Conservation (phyloP, 1,284 basidiomycete genomes). For the Puccinia sorghi region DNA sequence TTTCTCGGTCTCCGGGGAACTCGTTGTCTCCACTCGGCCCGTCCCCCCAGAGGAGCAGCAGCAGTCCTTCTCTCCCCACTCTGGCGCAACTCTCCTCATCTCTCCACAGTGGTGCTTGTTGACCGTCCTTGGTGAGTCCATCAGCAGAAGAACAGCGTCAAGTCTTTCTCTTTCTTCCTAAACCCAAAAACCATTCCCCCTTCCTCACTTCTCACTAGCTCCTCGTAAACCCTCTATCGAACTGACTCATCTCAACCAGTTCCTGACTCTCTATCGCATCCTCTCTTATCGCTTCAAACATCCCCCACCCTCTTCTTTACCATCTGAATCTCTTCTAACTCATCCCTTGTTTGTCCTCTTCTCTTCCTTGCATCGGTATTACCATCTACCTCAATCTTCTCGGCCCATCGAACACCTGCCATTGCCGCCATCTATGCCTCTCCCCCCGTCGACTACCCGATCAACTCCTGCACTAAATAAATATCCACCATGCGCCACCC, state of each 20-base stretch:
- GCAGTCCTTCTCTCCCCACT: no score
- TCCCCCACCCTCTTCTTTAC: neutral
- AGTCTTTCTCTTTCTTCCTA: neutral
- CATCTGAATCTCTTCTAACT: conserved; percentile 14
- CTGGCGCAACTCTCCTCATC: neutral
- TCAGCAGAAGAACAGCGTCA: neutral
- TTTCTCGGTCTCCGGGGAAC: neutral
- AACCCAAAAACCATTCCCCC: neutral
- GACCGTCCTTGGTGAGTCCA: conserved; percentile 6
- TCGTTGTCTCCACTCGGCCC: neutral
- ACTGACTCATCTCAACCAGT: no score
- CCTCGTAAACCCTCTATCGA: neutral
- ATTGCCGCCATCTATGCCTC: neutral
- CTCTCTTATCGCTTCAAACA: neutral
- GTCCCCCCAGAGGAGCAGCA: no score
- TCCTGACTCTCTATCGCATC: neutral
- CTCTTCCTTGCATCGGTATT: neutral
- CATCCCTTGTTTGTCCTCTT: conserved; percentile 6
- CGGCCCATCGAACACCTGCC: neutral
- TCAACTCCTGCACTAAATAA: neutral
- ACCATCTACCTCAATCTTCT: neutral
- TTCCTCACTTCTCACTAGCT: no score
- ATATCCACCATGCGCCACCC: neutral
- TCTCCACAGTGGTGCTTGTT: neutral
- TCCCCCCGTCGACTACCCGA: neutral